A percentile compares a stretch with the other conserved stretches of the same genome.
These are phyloP conservation scores for Phaffia rhodozyma DNA, from an alignment of 1,284 basidiomycete species.

Conservation along the genomic window DNA sequence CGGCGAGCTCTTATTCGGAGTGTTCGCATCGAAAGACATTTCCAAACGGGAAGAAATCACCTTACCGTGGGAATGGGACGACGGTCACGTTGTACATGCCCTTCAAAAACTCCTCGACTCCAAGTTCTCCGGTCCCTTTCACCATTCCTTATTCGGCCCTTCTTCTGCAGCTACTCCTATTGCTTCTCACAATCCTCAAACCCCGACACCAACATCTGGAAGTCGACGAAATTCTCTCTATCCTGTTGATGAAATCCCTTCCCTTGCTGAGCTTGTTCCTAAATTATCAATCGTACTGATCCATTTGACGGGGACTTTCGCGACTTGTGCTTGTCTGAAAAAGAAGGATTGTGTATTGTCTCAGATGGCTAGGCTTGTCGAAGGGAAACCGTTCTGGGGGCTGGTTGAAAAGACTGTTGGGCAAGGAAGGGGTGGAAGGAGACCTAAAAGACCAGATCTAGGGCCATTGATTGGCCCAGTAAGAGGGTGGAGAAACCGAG, in stretches of 20 bases:
- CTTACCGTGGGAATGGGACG: conserved; percentile 94
- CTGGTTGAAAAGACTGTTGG: conserved; percentile 16
- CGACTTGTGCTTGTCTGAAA: conserved; percentile 60
- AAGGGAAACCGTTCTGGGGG: conserved; percentile 20
- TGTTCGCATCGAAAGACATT: conserved; percentile 71
- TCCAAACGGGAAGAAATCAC: conserved; percentile 75
- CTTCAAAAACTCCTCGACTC: conserved; percentile 56
- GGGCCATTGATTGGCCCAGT: conserved; percentile 56
- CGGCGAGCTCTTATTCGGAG: conserved; percentile 55
- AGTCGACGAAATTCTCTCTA: conserved; percentile 17
- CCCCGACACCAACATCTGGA: conserved; percentile 8
- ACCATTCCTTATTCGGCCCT: conserved; percentile 30
- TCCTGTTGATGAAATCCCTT: conserved; percentile 34
- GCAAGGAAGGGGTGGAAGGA: conserved; percentile 18
- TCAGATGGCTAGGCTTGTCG: conserved; percentile 53
- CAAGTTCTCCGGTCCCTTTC: conserved; percentile 44
- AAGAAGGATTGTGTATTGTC: conserved; percentile 53
- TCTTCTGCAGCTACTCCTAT: conserved; percentile 19
- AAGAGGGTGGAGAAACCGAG: conserved; percentile 47
- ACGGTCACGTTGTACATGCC: conserved; percentile 72
- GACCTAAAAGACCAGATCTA: conserved; percentile 39
- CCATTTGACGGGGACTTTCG: conserved; percentile 58
- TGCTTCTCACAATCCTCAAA: conserved; percentile 21
- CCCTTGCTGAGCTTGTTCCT: conserved; percentile 45
- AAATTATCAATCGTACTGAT: conserved; percentile 57